A percentile compares a stretch with the other conserved stretches of the same genome.
phyloP scores from a whole-genome alignment of 441 rosid genomes.

The Euphorbia neoarborescens region DNA sequence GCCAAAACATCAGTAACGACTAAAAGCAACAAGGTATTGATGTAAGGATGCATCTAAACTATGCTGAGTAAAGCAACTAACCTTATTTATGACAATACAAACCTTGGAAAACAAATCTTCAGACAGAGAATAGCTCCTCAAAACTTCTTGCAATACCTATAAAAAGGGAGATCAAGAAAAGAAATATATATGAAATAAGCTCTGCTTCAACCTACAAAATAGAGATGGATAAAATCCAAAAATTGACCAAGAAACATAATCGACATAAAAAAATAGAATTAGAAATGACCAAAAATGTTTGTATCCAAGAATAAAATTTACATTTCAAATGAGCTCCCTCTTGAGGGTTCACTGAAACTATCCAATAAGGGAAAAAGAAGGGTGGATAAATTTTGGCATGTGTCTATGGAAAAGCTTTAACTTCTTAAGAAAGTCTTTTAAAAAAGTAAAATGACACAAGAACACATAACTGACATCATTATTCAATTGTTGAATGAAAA shows the following conservation, averaged over 20 bases:
- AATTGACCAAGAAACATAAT: slow-evolving; percentile 7
- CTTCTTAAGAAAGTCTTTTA: neutral
- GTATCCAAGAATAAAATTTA: neutral
- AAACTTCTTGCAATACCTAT: slow-evolving; percentile 79
- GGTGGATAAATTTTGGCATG: neutral
- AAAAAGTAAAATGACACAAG: neutral
- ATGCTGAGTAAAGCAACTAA: slow-evolving; percentile 27
- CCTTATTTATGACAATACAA: slow-evolving; percentile 86
- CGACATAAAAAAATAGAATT: slow-evolving; percentile 1
- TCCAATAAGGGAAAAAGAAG: neutral
- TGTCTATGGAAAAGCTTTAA: too few species aligned
- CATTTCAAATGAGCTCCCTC: slow-evolving; percentile 6
- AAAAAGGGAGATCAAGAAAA: slow-evolving; percentile 7
- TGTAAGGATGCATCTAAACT: neutral
- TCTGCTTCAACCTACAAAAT: slow-evolving; percentile 78
- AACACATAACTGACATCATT: neutral
- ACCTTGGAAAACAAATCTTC: slow-evolving; percentile 67
- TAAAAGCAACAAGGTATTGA: neutral
- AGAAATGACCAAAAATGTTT: neutral
- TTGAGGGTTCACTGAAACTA: slow-evolving; percentile 1
- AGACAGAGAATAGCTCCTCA: slow-evolving; percentile 53
- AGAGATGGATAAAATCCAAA: neutral
- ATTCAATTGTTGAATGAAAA: neutral
- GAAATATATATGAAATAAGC: slow-evolving; percentile 60
- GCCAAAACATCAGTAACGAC: neutral